phyloP scores from a whole-genome alignment of 352 stramenopile species.

The Stramenopiles sp. region DNA sequence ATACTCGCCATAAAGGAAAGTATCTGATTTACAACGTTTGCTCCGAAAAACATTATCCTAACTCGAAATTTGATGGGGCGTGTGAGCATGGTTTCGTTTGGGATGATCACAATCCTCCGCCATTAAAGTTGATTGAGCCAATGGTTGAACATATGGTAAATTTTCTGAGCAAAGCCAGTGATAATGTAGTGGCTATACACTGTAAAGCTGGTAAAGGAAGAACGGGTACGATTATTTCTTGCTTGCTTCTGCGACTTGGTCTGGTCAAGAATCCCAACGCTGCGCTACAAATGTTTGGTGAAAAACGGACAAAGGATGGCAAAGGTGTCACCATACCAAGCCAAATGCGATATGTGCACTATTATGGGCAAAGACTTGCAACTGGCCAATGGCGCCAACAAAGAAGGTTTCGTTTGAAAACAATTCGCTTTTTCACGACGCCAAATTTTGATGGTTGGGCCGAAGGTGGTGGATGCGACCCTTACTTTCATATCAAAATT shows the following conservation, averaged over 20 bases:
- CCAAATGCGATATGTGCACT: not conserved
- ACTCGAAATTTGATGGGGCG: not conserved
- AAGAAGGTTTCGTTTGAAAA: not conserved
- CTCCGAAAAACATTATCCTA: not conserved
- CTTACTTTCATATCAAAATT: not conserved
- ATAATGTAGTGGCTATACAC: slow-evolving; percentile 27
- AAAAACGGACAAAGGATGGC: not conserved
- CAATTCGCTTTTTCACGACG: not conserved
- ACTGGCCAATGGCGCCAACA: not conserved
- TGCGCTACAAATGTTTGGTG: not conserved
- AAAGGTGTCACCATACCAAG: slow-evolving; percentile 1
- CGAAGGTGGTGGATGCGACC: not conserved
- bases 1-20: not conserved
- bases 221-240: slow-evolving; percentile 17
- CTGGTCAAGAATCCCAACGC: not conserved
- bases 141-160: not conserved
- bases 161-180: slow-evolving; percentile 3
- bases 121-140: not conserved
- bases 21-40: slow-evolving; percentile 11
- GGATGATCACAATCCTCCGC: not conserved
- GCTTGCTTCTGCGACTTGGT: not conserved
- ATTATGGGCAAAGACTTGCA: not conserved
- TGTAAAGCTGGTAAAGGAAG: slow-evolving; percentile 31
- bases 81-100: not conserved
- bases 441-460: not conserved